A percentile compares a stretch with the other conserved stretches of the same genome.
Conservation (phyloP, 164 flowering plant genomes). For the Vitis rotundifolia region DNA sequence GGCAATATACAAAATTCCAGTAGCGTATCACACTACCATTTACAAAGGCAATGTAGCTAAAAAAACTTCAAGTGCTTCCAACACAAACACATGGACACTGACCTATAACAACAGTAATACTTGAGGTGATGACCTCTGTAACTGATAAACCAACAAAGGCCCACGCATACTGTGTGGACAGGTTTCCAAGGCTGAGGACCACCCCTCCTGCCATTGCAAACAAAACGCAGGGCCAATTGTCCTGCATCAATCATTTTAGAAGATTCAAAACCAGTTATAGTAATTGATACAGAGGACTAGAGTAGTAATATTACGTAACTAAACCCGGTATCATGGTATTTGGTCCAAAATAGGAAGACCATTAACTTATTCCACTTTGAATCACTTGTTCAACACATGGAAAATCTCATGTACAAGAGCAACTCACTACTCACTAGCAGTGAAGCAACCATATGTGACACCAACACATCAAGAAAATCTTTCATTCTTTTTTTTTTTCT, state of each 20-base stretch:
- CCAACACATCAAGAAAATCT: no score
- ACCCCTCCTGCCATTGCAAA: slow-evolving; percentile 87
- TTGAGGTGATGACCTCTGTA: slow-evolving; percentile 63
- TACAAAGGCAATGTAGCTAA: not conserved
- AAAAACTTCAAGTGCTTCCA: not conserved
- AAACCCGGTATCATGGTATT: no score
- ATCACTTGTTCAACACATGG: no score
- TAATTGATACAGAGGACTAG: not conserved
- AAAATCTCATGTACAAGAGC: no score
- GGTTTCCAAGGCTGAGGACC: slow-evolving; percentile 74
- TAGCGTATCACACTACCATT: no score
- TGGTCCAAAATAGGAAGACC: no score
- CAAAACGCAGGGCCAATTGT: slow-evolving; percentile 75
- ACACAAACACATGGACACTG: not conserved
- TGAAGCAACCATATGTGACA: no score
- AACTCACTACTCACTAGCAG: no score
- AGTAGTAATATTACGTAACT: no score
- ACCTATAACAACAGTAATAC: slow-evolving; percentile 91
- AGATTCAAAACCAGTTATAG: slow-evolving; percentile 7
- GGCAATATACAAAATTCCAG: no score
- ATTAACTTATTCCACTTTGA: no score
- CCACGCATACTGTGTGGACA: slow-evolving; percentile 84
- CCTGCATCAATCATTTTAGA: slow-evolving; percentile 41
- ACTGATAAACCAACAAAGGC: slow-evolving; percentile 89
- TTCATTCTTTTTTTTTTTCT: no score